A percentile compares a stretch with the other conserved stretches of the same genome.
phyloP scores from a whole-genome alignment of 2,329 filamentous ascomycete genomes.

The Penicillium sp. region DNA sequence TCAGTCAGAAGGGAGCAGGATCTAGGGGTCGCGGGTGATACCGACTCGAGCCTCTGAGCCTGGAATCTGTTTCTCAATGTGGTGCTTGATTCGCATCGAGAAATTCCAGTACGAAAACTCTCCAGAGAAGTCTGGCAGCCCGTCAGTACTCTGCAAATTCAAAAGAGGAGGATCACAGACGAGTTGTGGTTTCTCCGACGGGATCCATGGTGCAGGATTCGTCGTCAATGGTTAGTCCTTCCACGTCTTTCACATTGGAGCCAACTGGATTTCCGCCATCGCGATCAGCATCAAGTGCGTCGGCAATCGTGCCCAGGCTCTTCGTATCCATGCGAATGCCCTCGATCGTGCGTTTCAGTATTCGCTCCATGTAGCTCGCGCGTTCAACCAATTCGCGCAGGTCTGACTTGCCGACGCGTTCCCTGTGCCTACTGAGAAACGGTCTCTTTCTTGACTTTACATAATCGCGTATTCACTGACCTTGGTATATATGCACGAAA shows the following conservation, averaged over 20 bases:
- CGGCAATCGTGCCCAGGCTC: slow-evolving; percentile 12
- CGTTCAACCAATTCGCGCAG: slow-evolving; percentile 15
- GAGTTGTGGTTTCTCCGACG: slow-evolving; percentile 13
- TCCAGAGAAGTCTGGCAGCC: slow-evolving; percentile 48
- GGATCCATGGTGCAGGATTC: slow-evolving; percentile 20
- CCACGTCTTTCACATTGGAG: slow-evolving; percentile 11
- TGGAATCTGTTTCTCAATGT: slow-evolving; percentile 44
- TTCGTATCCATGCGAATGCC: slow-evolving; percentile 15
- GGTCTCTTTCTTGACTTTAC: not conserved
- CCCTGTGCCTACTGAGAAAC: slow-evolving; percentile 8
- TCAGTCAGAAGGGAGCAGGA: too few species aligned
- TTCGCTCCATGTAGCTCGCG: slow-evolving; percentile 18
- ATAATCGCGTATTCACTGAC: not conserved
- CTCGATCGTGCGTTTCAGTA: slow-evolving; percentile 14
- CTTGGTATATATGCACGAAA: slow-evolving; percentile 10
- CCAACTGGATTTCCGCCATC: not conserved
- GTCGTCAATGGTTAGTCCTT: slow-evolving; percentile 12
- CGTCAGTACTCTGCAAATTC: not conserved
- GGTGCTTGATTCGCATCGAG: slow-evolving; percentile 52
- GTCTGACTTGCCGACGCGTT: slow-evolving; percentile 10
- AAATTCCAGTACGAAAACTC: slow-evolving; percentile 57
- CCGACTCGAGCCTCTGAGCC: slow-evolving; percentile 8
- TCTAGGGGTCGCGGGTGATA: too few species aligned
- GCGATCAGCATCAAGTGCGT: slow-evolving; percentile 12
- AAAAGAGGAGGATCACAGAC: slow-evolving; percentile 7